These are phyloP conservation scores for Taiwanofungus camphoratus DNA, from an alignment of 1,284 basidiomycete genomes.

Conservation along the genomic window DNA sequence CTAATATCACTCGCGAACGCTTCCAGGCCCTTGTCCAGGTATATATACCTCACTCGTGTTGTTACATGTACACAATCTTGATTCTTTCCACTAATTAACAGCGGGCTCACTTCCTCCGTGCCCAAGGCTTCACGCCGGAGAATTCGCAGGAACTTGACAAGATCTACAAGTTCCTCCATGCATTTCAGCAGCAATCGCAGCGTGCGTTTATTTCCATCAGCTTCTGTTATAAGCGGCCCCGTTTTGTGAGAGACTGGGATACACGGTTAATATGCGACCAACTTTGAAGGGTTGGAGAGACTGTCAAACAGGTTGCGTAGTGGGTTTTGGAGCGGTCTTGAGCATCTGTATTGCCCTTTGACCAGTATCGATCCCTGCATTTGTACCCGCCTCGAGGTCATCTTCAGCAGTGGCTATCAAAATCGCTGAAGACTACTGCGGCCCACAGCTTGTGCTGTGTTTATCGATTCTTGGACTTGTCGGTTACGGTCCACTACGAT, in stretches of 20 bases:
- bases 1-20: constrained; percentile 21
- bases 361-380: no score
- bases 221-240: constrained; percentile 12
- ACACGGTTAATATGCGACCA: no score
- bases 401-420: no score
- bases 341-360: no score
- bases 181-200: constrained; percentile 21
- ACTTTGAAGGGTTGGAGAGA: no score
- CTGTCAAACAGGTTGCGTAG: no score
- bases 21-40: constrained; percentile 25
- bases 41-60: constrained; percentile 4
- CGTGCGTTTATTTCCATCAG: constrained; percentile 14
- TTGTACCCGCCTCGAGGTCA: no score
- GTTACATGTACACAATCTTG: not conserved
- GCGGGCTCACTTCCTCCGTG: constrained; percentile 29
- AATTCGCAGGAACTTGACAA: constrained; percentile 31
- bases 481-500: no score
- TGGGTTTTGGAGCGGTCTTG: no score
- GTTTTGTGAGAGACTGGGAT: not conserved
- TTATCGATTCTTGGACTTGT: no score
- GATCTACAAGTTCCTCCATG: constrained; percentile 26
- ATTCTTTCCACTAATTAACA: constrained; percentile 19
- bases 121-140: constrained; percentile 30
- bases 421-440: no score
- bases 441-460: no score